Conservation (phyloP, 495 filamentous ascomycete species). For the Pyrenula aspistea region DNA sequence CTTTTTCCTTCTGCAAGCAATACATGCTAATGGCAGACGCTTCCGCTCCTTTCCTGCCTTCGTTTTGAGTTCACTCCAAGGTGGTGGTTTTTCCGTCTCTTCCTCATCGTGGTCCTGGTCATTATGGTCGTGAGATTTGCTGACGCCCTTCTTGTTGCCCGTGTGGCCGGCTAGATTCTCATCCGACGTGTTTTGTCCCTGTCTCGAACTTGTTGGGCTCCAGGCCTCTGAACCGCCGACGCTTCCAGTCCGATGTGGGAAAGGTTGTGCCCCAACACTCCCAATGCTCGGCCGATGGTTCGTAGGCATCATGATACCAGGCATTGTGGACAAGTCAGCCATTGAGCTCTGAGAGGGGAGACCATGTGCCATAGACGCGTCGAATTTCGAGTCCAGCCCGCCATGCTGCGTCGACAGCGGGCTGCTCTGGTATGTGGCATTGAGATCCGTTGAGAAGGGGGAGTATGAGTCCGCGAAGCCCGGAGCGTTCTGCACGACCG, state of each 20-base stretch:
- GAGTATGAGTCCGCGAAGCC: not conserved
- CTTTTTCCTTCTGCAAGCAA: conserved; percentile 93
- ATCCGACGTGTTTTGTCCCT: conserved; percentile 2
- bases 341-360: not conserved
- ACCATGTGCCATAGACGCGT: not conserved
- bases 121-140: conserved; percentile 14
- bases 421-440: not conserved
- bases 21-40: conserved; percentile 84
- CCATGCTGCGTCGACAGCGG: not conserved
- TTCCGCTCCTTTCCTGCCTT: conserved; percentile 97
- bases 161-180: conserved; percentile 1
- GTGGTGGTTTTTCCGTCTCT: conserved; percentile 45
- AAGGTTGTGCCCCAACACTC: conserved; percentile 9
- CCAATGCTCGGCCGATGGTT: not conserved
- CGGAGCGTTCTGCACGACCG: not conserved
- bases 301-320: not conserved
- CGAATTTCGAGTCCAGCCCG: not conserved
- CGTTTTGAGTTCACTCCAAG: conserved; percentile 96
- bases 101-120: conserved; percentile 31
- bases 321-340: not conserved
- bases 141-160: conserved; percentile 2
- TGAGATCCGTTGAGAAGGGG: not conserved
- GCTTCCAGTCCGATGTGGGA: conserved; percentile 34
- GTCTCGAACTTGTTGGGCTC: conserved; percentile 11
- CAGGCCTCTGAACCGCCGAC: conserved; percentile 13